Conservation (phyloP, 2,329 filamentous ascomycete genomes). For the Chaetomiaceae sp. region DNA sequence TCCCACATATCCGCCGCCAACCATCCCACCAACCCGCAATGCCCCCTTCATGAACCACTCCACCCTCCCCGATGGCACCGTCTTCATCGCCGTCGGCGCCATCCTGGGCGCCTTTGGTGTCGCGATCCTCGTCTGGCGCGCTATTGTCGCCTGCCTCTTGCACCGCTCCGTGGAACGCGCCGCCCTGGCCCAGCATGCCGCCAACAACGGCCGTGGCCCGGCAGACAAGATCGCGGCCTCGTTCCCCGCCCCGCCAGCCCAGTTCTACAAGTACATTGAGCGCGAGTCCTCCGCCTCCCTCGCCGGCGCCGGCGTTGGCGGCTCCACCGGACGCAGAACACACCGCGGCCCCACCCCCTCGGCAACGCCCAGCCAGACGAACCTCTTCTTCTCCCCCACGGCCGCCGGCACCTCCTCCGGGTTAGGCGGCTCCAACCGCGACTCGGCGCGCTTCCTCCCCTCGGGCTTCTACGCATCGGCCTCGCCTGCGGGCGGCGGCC, state of each 20-base stretch:
- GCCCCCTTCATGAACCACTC: conserved; percentile 93
- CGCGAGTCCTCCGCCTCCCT: conserved; percentile 52
- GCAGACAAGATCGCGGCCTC: conserved; percentile 55
- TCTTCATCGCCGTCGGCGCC: conserved; percentile 92
- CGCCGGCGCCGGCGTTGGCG: conserved; percentile 41
- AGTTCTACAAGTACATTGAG: conserved; percentile 63
- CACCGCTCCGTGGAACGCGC: conserved; percentile 87
- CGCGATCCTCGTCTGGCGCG: conserved; percentile 83
- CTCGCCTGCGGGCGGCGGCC: conserved; percentile 40
- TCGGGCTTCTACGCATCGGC: conserved; percentile 81
- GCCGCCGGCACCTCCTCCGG: conserved; percentile 64
- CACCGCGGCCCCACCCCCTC: conserved; percentile 50
- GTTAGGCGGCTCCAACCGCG: conserved; percentile 54
- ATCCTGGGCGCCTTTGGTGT: conserved; percentile 78
- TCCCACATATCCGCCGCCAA: conserved; percentile 63
- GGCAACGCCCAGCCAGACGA: conserved; percentile 58
- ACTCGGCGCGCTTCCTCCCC: conserved; percentile 71
- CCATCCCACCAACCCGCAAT: conserved; percentile 74
- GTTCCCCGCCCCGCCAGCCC: conserved; percentile 53
- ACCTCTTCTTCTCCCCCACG: conserved; percentile 93
- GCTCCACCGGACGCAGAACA: conserved; percentile 49
- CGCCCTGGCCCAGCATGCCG: conserved; percentile 66
- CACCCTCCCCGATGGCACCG: conserved; percentile 79
- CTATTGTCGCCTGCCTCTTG: conserved; percentile 81
- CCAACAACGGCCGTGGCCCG: conserved; percentile 40